Conservation (phyloP, 352 stramenopile genomes). For the Pythium brachiatum region DNA sequence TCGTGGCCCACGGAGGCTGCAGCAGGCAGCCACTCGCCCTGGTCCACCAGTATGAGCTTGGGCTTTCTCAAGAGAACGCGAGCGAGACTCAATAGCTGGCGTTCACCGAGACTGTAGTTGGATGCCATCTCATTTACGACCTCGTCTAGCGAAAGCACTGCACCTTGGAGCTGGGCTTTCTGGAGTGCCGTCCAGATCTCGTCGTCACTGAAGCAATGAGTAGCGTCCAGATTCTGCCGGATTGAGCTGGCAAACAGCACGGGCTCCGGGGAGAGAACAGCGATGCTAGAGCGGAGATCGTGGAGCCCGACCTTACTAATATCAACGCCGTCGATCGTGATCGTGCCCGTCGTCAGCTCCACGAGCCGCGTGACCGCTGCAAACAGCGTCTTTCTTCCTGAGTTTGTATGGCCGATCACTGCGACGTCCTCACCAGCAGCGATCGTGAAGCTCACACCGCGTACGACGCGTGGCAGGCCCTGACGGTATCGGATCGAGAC, state of each 20-base stretch:
- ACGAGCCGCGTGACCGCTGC: slow-evolving; percentile 33
- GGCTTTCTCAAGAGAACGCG: slow-evolving; percentile 84
- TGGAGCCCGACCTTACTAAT: slow-evolving; percentile 37
- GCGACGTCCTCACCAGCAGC: slow-evolving; percentile 21
- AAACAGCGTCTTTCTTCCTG: slow-evolving; percentile 37
- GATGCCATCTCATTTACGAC: slow-evolving; percentile 81
- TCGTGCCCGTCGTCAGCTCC: slow-evolving; percentile 36
- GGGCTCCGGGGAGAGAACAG: slow-evolving; percentile 74
- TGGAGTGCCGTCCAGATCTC: slow-evolving; percentile 33
- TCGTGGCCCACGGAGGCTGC: not conserved
- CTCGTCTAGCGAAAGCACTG: slow-evolving; percentile 62
- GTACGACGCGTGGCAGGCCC: slow-evolving; percentile 32
- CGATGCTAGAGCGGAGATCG: slow-evolving; percentile 28
- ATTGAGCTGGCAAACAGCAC: slow-evolving; percentile 88
- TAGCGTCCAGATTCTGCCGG: slow-evolving; percentile 88
- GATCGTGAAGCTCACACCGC: slow-evolving; percentile 27
- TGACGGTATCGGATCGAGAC: slow-evolving; percentile 37
- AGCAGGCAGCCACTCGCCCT: slow-evolving; percentile 9
- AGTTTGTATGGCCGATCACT: slow-evolving; percentile 19
- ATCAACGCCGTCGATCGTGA: slow-evolving; percentile 85
- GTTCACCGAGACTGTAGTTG: slow-evolving; percentile 93
- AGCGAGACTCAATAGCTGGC: slow-evolving; percentile 93
- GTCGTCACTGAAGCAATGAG: slow-evolving; percentile 52
- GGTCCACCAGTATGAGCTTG: slow-evolving; percentile 39
- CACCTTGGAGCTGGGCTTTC: slow-evolving; percentile 24